Conservation (phyloP, 371 early-diverging fungal species). For the Actinomortierella wolfii region DNA sequence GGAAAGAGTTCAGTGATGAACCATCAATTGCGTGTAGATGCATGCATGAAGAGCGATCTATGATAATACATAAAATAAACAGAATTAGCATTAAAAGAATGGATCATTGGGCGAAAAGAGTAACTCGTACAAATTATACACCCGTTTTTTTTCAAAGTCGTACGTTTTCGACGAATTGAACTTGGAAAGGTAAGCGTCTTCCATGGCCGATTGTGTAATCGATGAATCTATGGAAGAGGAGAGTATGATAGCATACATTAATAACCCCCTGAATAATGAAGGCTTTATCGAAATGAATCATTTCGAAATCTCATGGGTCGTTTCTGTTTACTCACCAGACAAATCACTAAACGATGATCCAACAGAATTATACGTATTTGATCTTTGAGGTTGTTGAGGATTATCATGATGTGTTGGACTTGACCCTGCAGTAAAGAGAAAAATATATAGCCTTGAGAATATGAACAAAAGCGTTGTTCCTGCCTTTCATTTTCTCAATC, state of each 20-base stretch:
- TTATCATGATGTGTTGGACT: too few species aligned
- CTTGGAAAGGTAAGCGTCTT: conserved; percentile 62
- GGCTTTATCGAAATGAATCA: neutral
- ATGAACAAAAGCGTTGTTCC: too few species aligned
- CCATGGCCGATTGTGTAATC: conserved; percentile 64
- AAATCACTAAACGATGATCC: conserved; percentile 61
- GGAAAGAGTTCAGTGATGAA: too few species aligned
- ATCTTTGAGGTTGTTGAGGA: conserved; percentile 7
- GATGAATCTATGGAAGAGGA: conserved; percentile 50
- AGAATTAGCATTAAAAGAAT: neutral
- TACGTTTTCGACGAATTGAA: conserved; percentile 64
- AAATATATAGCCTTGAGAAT: too few species aligned
- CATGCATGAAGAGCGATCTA: conserved; percentile 35
- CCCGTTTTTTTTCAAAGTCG: conserved; percentile 1
- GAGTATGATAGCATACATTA: neutral
- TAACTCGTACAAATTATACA: too few species aligned
- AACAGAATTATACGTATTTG: conserved; percentile 55
- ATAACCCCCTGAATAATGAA: neutral
- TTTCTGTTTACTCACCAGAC: conserved; percentile 42
- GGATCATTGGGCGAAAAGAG: neutral
- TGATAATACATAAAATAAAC: neutral
- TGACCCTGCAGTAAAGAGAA: too few species aligned
- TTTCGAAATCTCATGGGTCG: too few species aligned
- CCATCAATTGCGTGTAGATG: conserved; percentile 17
- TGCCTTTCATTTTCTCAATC: too few species aligned